These are phyloP conservation scores for Erigeron canadensis DNA, from an alignment of 129 eudicot species.

Conservation along the genomic window DNA sequence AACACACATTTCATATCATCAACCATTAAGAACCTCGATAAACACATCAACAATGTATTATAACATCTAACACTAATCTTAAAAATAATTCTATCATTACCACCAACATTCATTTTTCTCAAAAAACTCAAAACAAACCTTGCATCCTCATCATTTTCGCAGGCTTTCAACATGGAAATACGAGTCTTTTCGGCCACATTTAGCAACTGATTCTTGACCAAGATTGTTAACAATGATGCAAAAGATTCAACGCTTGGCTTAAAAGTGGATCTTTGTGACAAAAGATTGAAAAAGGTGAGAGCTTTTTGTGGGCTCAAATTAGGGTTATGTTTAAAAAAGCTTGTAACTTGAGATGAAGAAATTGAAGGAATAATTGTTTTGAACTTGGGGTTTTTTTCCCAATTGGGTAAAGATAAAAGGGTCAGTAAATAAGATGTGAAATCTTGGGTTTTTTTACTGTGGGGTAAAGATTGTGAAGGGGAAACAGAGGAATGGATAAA, in stretches of 20 bases:
- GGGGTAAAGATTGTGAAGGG: conserved; percentile 14
- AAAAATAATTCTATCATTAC: conserved; percentile 26
- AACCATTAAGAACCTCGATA: conserved; percentile 61
- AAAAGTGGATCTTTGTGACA: conserved; percentile 47
- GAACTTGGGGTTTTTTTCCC: conserved; percentile 61
- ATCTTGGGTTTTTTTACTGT: conserved; percentile 27
- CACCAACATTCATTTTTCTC: conserved; percentile 40
- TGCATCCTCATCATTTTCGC: conserved; percentile 55
- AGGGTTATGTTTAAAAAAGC: conserved; percentile 47
- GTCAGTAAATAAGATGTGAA: conserved; percentile 37
- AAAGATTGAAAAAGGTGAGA: conserved; percentile 42
- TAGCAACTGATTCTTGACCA: conserved; percentile 35
- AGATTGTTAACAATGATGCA: conserved; percentile 46
- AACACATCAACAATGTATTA: conserved; percentile 64
- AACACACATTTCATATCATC: conserved; percentile 69
- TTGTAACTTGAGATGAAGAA: conserved; percentile 48
- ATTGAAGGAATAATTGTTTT: conserved; percentile 43
- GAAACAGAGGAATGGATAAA: conserved; percentile 30
- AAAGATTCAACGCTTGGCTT: conserved; percentile 51
- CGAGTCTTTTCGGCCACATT: conserved; percentile 55
- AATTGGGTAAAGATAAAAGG: conserved; percentile 55
- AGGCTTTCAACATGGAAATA: conserved; percentile 61
- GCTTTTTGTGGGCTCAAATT: conserved; percentile 63
- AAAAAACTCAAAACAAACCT: conserved; percentile 41
- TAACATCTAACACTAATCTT: conserved; percentile 59